Percentiles rank a stretch among this genome's conserved stretches.
phyloP scores from a whole-genome alignment of 192 early-diverging fungal genomes.

The Backusella macrospora region DNA sequence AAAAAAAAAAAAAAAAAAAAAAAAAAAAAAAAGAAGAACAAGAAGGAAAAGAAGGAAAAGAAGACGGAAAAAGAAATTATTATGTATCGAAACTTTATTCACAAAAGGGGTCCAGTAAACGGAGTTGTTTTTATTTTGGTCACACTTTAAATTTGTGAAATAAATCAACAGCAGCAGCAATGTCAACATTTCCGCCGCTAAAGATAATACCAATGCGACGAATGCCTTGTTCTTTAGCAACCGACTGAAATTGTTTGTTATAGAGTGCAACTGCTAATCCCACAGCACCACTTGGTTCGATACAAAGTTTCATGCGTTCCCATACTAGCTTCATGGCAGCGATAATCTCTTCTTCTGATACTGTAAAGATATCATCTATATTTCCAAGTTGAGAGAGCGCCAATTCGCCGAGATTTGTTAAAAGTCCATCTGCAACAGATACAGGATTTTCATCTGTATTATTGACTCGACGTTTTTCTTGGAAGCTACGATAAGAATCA shows the following conservation, averaged over 20 bases:
- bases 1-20: not conserved
- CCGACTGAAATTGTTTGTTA: slow-evolving; percentile 41
- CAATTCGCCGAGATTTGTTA: slow-evolving; percentile 46
- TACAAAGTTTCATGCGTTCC: slow-evolving; percentile 52
- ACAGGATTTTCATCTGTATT: slow-evolving; percentile 4
- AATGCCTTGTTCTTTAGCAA: slow-evolving; percentile 25
- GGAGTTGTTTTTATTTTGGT: not conserved
- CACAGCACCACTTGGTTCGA: slow-evolving; percentile 58
- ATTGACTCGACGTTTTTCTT: slow-evolving; percentile 11
- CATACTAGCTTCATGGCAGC: slow-evolving; percentile 50
- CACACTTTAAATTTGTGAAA: slow-evolving; percentile 23
- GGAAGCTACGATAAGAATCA: slow-evolving; percentile 42
- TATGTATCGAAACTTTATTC: not conserved
- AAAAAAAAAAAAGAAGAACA: not conserved
- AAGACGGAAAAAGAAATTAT: not conserved
- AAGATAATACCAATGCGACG: slow-evolving; percentile 54
- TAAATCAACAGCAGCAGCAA: slow-evolving; percentile 21
- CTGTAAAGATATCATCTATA: slow-evolving; percentile 57
- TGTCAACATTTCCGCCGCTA: slow-evolving; percentile 57
- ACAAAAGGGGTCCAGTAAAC: not conserved
- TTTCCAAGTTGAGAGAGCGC: slow-evolving; percentile 52
- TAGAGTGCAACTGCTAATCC: slow-evolving; percentile 51
- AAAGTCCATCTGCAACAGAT: slow-evolving; percentile 56
- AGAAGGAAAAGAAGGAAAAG: not conserved
- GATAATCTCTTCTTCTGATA: slow-evolving; percentile 54